These are phyloP conservation scores for Aspergillus piperis DNA, from an alignment of 2,329 filamentous ascomycete genomes.

Conservation along the genomic window DNA sequence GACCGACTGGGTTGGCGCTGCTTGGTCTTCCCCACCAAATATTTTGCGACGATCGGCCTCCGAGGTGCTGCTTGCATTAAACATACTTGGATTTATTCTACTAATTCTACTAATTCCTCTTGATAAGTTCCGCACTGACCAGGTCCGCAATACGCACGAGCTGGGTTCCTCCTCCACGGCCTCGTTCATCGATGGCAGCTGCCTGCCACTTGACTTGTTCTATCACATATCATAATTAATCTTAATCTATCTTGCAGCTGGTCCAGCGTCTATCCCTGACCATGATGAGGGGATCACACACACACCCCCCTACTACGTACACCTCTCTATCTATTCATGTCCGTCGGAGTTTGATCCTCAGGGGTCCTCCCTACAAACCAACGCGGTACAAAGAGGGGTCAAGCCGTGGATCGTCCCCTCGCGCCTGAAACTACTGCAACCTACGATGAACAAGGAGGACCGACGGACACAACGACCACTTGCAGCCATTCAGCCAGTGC, in stretches of 20 bases:
- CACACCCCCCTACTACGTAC: no score
- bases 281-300: background rate
- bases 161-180: background rate
- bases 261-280: background rate
- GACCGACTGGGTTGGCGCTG: slow-evolving; percentile 1
- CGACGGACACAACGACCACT: background rate
- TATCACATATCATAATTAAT: background rate
- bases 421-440: background rate
- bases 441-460: background rate
- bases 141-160: slow-evolving; percentile 3
- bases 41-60: slow-evolving; percentile 26
- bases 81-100: background rate
- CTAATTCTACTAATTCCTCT: background rate
- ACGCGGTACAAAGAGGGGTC: background rate
- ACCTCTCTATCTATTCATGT: background rate
- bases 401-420: background rate
- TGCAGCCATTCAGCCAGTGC: no score
- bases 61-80: slow-evolving; percentile 13
- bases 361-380: background rate
- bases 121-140: slow-evolving; percentile 20
- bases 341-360: background rate
- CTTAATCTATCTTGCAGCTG: background rate
- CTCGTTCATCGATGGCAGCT: background rate
- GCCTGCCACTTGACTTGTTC: background rate
- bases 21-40: background rate